Conservation (phyloP, 306 rosid genomes). For the Acacia melanoxylon region DNA sequence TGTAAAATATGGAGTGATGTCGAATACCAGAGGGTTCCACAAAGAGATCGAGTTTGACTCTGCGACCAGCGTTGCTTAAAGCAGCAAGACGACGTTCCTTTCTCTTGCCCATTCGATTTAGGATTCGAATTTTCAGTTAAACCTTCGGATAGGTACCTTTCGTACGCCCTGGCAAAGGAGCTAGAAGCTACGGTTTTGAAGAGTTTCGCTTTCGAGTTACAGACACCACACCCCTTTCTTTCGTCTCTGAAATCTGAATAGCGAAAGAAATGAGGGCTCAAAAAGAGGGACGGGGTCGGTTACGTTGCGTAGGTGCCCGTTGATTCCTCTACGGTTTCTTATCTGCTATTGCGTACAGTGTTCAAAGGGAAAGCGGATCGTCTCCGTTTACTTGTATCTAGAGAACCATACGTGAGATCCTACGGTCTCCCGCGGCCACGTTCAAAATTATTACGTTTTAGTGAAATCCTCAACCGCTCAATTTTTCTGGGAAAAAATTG, state of each 20-base stretch:
- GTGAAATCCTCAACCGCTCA: neutral
- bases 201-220: neutral
- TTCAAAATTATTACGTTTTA: neutral
- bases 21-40: constrained; percentile 95
- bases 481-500: too few relatives aligned
- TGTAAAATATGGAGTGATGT: neutral
- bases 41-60: constrained; percentile 96
- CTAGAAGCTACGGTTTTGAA: neutral
- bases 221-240: neutral
- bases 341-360: neutral
- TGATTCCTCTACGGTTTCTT: neutral
- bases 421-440: neutral
- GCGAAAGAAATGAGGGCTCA: neutral
- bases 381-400: neutral
- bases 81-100: constrained; percentile 96
- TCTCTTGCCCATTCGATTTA: constrained; percentile 80
- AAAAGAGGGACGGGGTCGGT: neutral
- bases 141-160: neutral
- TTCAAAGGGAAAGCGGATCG: neutral
- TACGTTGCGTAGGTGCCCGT: neutral
- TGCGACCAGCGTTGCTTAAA: constrained; percentile 80
- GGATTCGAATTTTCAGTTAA: neutral
- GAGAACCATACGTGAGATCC: neutral
- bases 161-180: neutral
- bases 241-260: neutral